Base-by-base conservation (phyloP, 2,329 filamentous ascomycete species). In the Emergomyces orientalis region DNA sequence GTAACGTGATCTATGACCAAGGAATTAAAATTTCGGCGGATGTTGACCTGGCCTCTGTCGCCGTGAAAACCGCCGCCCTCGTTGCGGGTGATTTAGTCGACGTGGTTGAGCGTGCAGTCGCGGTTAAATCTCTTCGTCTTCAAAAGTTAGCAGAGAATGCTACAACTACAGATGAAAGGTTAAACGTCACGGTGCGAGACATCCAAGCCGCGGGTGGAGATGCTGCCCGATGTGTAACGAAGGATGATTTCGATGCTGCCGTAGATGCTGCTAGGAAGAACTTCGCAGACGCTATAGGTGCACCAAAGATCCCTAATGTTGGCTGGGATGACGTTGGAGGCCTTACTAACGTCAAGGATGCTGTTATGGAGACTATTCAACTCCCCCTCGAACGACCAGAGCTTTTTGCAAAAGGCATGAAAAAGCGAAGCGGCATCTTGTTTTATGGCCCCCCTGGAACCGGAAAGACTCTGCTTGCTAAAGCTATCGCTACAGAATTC, bases 271-370 rank as follows among this genome's bases (percentile, higher is more conserved):
- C 94, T 0, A 87, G 94, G 62, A 97, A 97, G 82, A 97, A 97
- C 76, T 99, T 99, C 73, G 93, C 94, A 6, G 94, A 97, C 74
- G 88, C 93, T 0, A 99, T 99, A 67, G 94, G 94, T 30, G 94
- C 94, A 5, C 94, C 94, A 2, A 97, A 99, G 80, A 93, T 97
- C 72, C 94, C 94, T 80, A 99, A 99, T 77, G 93, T 97, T 69
- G 91, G 93, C 78, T 99, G 94, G 94, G 94, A 99, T 80, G 94
- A 99, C 74, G 97, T 99, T 79, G 95, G 94, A 87, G 94, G 94
- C 81, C 85, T 99, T 73, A 91, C 96, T 77, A 88, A 87, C 54
- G 94, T 99, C 87, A 99, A 99, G 88, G 91, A 94, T 81, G 95
- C 97, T 77, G 92, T 99, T 78, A 94, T 95, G 83, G 94, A 99